phyloP scores from a whole-genome alignment of 371 early-diverging fungal species.

The Mucor sp. region DNA sequence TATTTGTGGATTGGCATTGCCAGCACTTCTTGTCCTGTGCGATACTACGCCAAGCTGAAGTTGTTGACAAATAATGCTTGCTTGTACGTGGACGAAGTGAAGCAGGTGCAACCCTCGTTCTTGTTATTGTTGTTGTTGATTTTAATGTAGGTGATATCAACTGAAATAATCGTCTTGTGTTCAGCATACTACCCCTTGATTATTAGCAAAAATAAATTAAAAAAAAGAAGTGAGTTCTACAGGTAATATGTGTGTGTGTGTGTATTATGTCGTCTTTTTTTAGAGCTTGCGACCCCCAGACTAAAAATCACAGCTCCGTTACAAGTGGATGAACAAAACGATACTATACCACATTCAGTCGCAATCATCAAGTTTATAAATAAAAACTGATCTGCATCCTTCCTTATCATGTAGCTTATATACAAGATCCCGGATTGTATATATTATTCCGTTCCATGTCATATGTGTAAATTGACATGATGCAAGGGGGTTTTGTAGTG shows the following conservation, averaged over 20 bases:
- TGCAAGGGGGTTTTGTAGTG: background rate
- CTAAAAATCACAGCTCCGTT: background rate
- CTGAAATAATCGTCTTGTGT: conserved; percentile 16
- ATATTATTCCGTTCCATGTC: background rate
- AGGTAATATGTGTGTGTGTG: background rate
- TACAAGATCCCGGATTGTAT: background rate
- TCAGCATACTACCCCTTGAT: conserved; percentile 14
- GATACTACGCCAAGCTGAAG: conserved; percentile 14
- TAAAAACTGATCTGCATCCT: background rate
- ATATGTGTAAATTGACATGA: conserved; percentile 1
- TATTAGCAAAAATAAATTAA: conserved; percentile 7
- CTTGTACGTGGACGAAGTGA: background rate
- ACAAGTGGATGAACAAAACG: background rate
- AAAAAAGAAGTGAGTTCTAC: background rate
- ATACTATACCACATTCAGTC: background rate
- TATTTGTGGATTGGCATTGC: conserved; percentile 52
- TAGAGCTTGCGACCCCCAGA: background rate
- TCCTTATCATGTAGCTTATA: background rate
- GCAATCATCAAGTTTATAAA: background rate
- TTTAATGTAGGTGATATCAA: conserved; percentile 7
- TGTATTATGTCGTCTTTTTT: background rate
- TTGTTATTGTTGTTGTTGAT: background rate
- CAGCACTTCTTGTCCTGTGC: conserved; percentile 41
- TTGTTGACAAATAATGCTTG: conserved; percentile 4
- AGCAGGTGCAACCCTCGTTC: conserved; percentile 7